Conservation (phyloP, 768 basidiomycete genomes). For the Rhizopogon vulgaris region DNA sequence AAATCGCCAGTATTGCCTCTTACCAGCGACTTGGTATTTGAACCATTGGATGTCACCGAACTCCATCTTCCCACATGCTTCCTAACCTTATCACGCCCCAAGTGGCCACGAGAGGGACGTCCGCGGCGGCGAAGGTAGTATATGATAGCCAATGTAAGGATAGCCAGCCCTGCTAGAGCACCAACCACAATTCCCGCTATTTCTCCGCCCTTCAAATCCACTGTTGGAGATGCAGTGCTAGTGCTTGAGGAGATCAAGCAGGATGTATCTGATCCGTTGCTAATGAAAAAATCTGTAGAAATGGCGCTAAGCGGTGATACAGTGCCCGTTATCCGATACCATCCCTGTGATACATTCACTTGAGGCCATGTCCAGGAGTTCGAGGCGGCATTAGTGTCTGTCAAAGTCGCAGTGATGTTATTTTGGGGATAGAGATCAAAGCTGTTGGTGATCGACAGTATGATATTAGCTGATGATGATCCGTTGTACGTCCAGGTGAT, state of each 20-base stretch:
- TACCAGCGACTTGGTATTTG: conserved; percentile 7
- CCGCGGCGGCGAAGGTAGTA: conserved; percentile 21
- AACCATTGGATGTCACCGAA: conserved; percentile 19
- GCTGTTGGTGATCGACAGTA: conserved; percentile 33
- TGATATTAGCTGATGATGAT: conserved; percentile 17
- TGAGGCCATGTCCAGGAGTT: conserved; percentile 34
- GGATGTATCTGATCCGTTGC: conserved; percentile 28
- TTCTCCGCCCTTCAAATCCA: conserved; percentile 29
- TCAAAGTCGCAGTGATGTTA: conserved; percentile 21
- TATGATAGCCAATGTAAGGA: conserved; percentile 29
- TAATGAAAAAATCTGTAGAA: conserved; percentile 31
- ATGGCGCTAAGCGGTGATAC: neutral
- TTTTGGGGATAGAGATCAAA: neutral
- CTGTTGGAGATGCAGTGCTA: conserved; percentile 10
- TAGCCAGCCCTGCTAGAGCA: conserved; percentile 29
- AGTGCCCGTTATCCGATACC: conserved; percentile 33
- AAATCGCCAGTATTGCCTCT: neutral
- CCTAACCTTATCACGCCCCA: conserved; percentile 11
- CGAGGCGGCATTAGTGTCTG: conserved; percentile 16
- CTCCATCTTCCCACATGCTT: conserved; percentile 16
- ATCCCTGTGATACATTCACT: conserved; percentile 44
- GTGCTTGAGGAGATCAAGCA: conserved; percentile 25
- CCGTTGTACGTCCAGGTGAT: conserved; percentile 38
- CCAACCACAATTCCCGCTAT: conserved; percentile 52
- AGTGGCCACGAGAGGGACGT: conserved; percentile 21